Base-by-base conservation (phyloP, 2,329 filamentous ascomycete genomes). In the Diaporthe velutina region DNA sequence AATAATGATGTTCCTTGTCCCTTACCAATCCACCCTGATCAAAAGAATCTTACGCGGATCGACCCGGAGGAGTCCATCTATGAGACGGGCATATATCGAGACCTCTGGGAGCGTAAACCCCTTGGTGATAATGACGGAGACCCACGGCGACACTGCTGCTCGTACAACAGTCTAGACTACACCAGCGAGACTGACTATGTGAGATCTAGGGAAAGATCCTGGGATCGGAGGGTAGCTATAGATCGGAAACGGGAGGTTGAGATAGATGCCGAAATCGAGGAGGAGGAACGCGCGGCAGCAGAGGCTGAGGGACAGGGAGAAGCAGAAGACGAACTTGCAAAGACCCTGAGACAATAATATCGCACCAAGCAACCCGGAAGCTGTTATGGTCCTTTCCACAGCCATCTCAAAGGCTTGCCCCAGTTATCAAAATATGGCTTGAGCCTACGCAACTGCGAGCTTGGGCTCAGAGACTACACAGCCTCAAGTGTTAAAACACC, bases 101-200 rank as follows among this genome's bases (percentile, higher is more conserved):
- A 82, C 58, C 35, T 61, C 15, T 82, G 80, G 80, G 81, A 82
- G 60, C 76, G 81, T 35, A 77, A 60, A 67, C 72, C 71, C 12
- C 74, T 76, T 17, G 50, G 52, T 0, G 45, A 30, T 13, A 9
- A 71, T 19, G 45, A 64, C 8, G 25, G 4, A 22, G 74, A 75
- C 35, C 45, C 19, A 42, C 48, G 74, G 15, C 19, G 19, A 60
- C 54, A 50, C 19, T 38, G 54, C 54, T 19, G 12, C 68, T 13
- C 68, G 4, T 60, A 3, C 7, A 60, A 71, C 28, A n/a, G 3
- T 48, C 5, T 71, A 28, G 54, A 71, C 22, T 60, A 58, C 2
- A 60, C 68, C 0, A 70, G 52, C 19, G 10, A 7, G 38, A 19
- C 5, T 2, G 67, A 58, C 25, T 70, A 17, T 40, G 3, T 9